Base-by-base conservation (phyloP, 768 basidiomycete genomes). In the Trichaptum fuscoviolaceum region DNA sequence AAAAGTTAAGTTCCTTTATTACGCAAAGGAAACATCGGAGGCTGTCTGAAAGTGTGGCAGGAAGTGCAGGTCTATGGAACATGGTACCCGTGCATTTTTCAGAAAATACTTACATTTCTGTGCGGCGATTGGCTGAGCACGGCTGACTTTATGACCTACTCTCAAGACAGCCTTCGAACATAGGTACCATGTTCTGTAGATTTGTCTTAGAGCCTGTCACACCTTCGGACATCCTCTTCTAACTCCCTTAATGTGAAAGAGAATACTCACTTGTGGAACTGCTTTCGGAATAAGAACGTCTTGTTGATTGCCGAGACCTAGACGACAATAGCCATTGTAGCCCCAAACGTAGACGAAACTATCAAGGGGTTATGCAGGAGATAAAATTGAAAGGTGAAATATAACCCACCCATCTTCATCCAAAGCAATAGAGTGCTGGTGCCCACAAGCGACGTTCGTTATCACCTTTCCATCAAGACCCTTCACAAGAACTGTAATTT, bases 251-350 rank as follows among this genome's bases (percentile, higher is more conserved):
- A 30, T 36, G 57, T 34, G 42, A 57, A 63, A 20, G 26, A 42
- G 64, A 64, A 25, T 15, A 65, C 78, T 20, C 71, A 90, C 90
- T 76, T 92, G 90, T 1, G 95, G 92, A 12, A 98, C 91, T 35
- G 88, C 72, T 71, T 92, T 93, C 0, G 96, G 96, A 35, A 86
- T 82, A 57, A 98, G 79, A 0, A 81, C 83, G 69, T 95, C 94
- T 30, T 88, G 86, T 74, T 95, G 95, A 70, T 91, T 89, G 7
- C 92, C 92, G 23, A 95, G 82, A 23, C 96, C 96, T 35, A 96
- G 83, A 20, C 96, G 87, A 69, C 94, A 95, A 74, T 97, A 96
- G 9, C 92, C 93, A 66, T 92, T 93, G 73, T 90, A 93, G 6
- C 93, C 93, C 91, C 92, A 95, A 7, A 90, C 88, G 71, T 91